These are phyloP conservation scores for Beauveria sp. DNA, from an alignment of 2,329 filamentous ascomycete species.

Conservation along the genomic window DNA sequence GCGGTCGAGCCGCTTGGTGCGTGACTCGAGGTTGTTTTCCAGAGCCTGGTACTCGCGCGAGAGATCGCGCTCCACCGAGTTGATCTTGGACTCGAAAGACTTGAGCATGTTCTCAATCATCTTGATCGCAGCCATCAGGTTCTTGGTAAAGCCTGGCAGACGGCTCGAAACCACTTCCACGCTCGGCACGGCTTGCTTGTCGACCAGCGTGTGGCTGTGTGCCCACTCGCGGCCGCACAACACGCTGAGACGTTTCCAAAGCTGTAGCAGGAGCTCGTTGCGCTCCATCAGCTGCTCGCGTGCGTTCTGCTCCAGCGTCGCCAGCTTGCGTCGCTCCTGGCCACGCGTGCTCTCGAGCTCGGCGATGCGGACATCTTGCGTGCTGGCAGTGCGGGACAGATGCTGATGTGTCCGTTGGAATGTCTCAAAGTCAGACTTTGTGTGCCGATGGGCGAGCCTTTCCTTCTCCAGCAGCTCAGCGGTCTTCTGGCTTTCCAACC, in stretches of 20 bases:
- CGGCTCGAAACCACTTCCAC: constrained; percentile 81
- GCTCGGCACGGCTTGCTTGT: constrained; percentile 73
- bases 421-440: constrained; percentile 81
- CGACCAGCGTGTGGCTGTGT: constrained; percentile 80
- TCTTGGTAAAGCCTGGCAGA: constrained; percentile 82
- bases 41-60: constrained; percentile 84
- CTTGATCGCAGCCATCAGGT: constrained; percentile 79
- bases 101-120: constrained; percentile 74
- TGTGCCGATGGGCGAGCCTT: constrained; percentile 72
- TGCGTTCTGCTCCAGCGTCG: constrained; percentile 68
- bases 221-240: constrained; percentile 91
- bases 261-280: constrained; percentile 76
- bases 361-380: constrained; percentile 74
- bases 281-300: constrained; percentile 84
- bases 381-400: constrained; percentile 75
- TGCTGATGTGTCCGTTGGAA: constrained; percentile 83
- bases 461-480: constrained; percentile 89
- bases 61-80: constrained; percentile 80
- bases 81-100: constrained; percentile 72
- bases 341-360: constrained; percentile 78
- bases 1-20: constrained; percentile 78
- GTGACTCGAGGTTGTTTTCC: constrained; percentile 70
- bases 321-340: constrained; percentile 70
- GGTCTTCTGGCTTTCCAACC: constrained; percentile 76
- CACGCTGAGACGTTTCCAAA: constrained; percentile 82